Percentiles rank a stretch among this genome's conserved stretches.
phyloP scores from a whole-genome alignment of 2,329 filamentous ascomycete species.

The Neofusicoccum ribis region DNA sequence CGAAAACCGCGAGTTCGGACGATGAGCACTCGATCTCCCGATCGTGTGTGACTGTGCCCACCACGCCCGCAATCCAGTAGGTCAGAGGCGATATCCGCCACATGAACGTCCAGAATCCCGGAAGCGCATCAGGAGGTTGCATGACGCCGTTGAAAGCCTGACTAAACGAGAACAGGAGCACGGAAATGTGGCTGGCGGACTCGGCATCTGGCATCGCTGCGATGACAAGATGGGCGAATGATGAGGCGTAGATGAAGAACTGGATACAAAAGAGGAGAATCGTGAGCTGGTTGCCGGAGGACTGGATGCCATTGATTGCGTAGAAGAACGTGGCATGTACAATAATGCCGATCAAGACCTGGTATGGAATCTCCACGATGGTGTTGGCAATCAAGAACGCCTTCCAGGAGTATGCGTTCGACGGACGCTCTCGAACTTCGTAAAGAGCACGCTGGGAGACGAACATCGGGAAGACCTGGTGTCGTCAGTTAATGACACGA shows the following conservation, averaged over 20 bases:
- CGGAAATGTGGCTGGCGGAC: slow-evolving; percentile 65
- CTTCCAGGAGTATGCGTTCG: slow-evolving; percentile 74
- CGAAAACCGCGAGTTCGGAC: slow-evolving; percentile 45
- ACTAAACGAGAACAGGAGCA: slow-evolving; percentile 59
- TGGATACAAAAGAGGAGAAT: slow-evolving; percentile 66
- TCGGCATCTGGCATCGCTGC: slow-evolving; percentile 68
- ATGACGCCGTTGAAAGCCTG: slow-evolving; percentile 66
- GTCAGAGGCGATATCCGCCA: slow-evolving; percentile 68
- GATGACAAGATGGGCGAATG: slow-evolving; percentile 74
- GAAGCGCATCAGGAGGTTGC: slow-evolving; percentile 58
- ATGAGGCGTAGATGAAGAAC: slow-evolving; percentile 70
- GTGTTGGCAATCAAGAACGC: slow-evolving; percentile 72
- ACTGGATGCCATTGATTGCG: slow-evolving; percentile 40
- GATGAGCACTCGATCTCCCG: slow-evolving; percentile 50
- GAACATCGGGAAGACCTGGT: slow-evolving; percentile 62
- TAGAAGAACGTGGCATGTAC: slow-evolving; percentile 71
- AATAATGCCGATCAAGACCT: slow-evolving; percentile 62
- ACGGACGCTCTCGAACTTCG: slow-evolving; percentile 61
- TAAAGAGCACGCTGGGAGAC: slow-evolving; percentile 60
- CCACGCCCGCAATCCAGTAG: slow-evolving; percentile 55
- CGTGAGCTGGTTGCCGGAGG: slow-evolving; percentile 59
- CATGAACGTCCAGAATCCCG: slow-evolving; percentile 78
- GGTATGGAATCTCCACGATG: slow-evolving; percentile 69
- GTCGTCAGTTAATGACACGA: slow-evolving; percentile 21
- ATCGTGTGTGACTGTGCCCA: slow-evolving; percentile 43